Conservation (phyloP, 352 stramenopile species). For the Phytophthora multivora region DNA sequence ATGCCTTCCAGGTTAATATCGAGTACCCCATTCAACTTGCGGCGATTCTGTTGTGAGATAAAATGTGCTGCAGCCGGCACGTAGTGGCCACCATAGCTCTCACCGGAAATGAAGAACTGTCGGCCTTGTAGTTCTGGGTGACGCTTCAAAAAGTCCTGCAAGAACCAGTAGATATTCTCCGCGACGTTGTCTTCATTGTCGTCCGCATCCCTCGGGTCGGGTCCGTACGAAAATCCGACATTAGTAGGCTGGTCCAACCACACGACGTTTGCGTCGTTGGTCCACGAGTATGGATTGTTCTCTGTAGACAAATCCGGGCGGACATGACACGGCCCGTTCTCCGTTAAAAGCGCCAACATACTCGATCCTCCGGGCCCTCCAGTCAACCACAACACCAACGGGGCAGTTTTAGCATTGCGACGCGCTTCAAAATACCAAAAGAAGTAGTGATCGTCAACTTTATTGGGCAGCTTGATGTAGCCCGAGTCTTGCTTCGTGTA, state of each 20-base stretch:
- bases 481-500: constrained; percentile 53
- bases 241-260: constrained; percentile 75
- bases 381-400: constrained; percentile 69
- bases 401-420: constrained; percentile 42
- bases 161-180: constrained; percentile 72
- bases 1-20: constrained; percentile 64
- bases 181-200: constrained; percentile 53
- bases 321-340: constrained; percentile 73
- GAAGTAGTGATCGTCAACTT: constrained; percentile 75
- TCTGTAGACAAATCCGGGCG: constrained; percentile 49
- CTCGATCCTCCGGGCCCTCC: constrained; percentile 65
- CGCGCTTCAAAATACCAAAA: constrained; percentile 79
- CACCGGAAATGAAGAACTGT: constrained; percentile 67
- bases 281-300: constrained; percentile 71
- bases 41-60: constrained; percentile 56
- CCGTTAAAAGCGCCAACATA: constrained; percentile 61
- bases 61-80: constrained; percentile 53
- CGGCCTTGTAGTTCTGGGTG: constrained; percentile 60
- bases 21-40: neutral
- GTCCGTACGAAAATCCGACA: constrained; percentile 61
- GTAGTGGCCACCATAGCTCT: constrained; percentile 75
- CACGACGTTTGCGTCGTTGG: constrained; percentile 60
- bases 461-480: constrained; percentile 67
- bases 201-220: constrained; percentile 37
- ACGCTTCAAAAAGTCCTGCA: constrained; percentile 65